Base-by-base conservation (phyloP, 768 basidiomycete species). In the Pisolithus albus region DNA sequence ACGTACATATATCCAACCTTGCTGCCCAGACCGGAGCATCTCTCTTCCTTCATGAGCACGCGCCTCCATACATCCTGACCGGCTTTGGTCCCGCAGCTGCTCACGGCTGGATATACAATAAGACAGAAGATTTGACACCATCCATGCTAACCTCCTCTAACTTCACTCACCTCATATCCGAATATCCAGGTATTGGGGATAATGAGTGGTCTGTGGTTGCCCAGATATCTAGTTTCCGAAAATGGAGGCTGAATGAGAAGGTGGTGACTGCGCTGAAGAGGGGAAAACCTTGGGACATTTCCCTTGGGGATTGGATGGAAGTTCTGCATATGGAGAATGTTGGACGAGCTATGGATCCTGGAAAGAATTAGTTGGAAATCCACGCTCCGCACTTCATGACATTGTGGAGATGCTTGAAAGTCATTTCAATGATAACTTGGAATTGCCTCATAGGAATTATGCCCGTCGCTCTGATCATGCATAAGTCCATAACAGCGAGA, bases 21-120 rank as follows among this genome's bases (percentile, higher is more conserved):
- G 87, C 89, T 1, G 84, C 90, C 2, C 93, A 95, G 66, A 92
- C 86, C 0, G 95, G 96, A 2, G 88, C 91, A 3, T 87, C 91
- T 0, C 81, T 93, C 49, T 96, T 97, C 74, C 80, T 83, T 19
- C 88, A 90, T 38, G 74, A 79, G 19, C 72, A 85, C 50, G 68
- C 83, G 0, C 74, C 77, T 1, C 86, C 91, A 1, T 75, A 76
- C 63, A 47, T 56, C 45, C 34, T 30, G 46, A 46, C 56, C 49
- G 38, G 51, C 39, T 47, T 60, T 21, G 45, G 53, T 46, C 48
- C 48, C 32, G 42, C 55, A n/a, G n/a, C 24, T 11, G 36, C 23
- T 0, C 39, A 46, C 10, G 49, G 59, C 28, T 91, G 88, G 85
- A 73, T 68, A 36, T 95, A 93, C 70, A 80, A 90, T 69, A 95